Percentiles rank a stretch among this genome's conserved stretches.
Evolutionary conservation across 2,329 filamentous ascomycete genomes (phyloP).

Genomic region (Monilinia laxa): DNA sequence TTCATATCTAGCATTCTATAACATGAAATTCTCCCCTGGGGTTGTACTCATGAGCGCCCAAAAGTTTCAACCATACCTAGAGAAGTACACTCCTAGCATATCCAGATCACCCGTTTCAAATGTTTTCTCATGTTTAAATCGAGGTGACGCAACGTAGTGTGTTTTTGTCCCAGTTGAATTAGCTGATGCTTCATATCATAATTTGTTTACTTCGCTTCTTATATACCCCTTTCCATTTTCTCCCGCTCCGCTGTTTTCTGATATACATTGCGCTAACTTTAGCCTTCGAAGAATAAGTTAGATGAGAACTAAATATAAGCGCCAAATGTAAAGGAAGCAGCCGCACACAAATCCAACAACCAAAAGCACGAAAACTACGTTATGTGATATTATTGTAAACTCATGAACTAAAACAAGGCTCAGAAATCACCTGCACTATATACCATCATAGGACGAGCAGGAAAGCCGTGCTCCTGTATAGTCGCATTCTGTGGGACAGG

Average conservation of each 20-base stretch:
- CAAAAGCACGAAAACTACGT: neutral
- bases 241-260: too few relatives aligned
- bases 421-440: neutral
- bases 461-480: neutral
- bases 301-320: neutral
- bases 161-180: neutral
- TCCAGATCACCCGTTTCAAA: neutral
- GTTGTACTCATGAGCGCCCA: neutral
- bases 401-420: neutral
- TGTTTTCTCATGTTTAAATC: neutral
- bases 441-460: neutral
- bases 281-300: neutral
- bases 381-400: neutral
- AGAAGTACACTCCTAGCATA: neutral
- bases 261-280: neutral
- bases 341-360: neutral
- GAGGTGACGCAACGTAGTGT: neutral
- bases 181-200: too few relatives aligned
- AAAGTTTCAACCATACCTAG: neutral
- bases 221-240: too few relatives aligned
- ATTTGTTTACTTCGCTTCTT: too few relatives aligned
- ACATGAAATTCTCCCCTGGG: neutral
- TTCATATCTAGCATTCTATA: neutral
- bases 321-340: neutral
- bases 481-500: neutral